Evolutionary conservation across 495 filamentous ascomycete species (phyloP).

Genomic region (Cudoniella acicularis): DNA sequence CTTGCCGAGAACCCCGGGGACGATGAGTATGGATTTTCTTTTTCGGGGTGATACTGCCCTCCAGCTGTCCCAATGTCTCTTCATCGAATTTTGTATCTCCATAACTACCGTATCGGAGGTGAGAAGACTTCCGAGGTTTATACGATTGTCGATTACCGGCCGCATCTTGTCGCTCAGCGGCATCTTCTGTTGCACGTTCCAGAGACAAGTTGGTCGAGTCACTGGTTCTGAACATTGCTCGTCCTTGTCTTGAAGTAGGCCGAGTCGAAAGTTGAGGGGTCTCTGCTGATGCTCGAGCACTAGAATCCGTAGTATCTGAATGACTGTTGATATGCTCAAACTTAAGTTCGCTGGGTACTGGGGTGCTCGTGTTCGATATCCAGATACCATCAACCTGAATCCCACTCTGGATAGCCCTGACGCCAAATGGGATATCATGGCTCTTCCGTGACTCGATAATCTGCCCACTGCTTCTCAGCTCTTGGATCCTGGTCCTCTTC

Average conservation of each 20-base stretch:
- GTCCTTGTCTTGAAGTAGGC: background rate
- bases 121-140: slow-evolving; percentile 33
- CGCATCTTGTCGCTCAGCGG: background rate
- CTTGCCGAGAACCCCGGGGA: slow-evolving; percentile 13
- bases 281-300: background rate
- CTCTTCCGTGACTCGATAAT: slow-evolving; percentile 34
- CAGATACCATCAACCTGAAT: slow-evolving; percentile 86
- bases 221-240: background rate
- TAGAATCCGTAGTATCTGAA: background rate
- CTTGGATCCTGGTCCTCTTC: slow-evolving; percentile 47
- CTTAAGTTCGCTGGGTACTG: slow-evolving; percentile 24
- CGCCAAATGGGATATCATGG: slow-evolving; percentile 76
- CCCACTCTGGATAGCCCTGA: slow-evolving; percentile 82
- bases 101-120: slow-evolving; percentile 29
- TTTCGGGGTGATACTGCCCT: slow-evolving; percentile 24
- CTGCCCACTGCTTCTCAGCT: slow-evolving; percentile 48
- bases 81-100: slow-evolving; percentile 27
- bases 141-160: slow-evolving; percentile 21
- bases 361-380: slow-evolving; percentile 67
- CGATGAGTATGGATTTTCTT: slow-evolving; percentile 26
- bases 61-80: slow-evolving; percentile 33
- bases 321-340: background rate
- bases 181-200: background rate
- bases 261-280: background rate
- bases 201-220: background rate